A percentile compares a stretch with the other conserved stretches of the same genome.
phyloP scores from a whole-genome alignment of 768 basidiomycete genomes.

The Russula virescens region DNA sequence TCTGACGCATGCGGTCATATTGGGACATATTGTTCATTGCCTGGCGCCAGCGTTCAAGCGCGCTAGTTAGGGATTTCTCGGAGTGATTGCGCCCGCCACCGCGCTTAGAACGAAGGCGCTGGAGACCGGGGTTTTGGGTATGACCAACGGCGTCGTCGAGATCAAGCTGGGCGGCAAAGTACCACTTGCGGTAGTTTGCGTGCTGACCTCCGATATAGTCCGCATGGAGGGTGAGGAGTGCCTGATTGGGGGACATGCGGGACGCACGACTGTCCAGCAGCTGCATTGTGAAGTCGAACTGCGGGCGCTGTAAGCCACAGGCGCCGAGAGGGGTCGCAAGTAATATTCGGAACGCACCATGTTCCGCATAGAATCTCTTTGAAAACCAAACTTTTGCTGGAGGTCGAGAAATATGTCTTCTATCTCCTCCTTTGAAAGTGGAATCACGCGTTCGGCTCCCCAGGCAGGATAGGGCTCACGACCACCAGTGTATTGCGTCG shows the following conservation, averaged over 20 bases:
- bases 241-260: constrained; percentile 95
- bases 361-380: constrained; percentile 91
- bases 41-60: constrained; percentile 89
- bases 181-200: constrained; percentile 99
- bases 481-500: constrained; percentile 39
- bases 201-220: constrained; percentile 99
- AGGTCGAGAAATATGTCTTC: constrained; percentile 98
- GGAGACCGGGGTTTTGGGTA: constrained; percentile 84
- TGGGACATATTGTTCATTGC: constrained; percentile 99
- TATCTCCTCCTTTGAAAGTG: constrained; percentile 98
- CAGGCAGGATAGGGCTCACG: constrained; percentile 93
- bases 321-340: neutral
- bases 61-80: constrained; percentile 68
- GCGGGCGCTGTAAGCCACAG: constrained; percentile 8
- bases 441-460: constrained; percentile 86
- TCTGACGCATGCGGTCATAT: constrained; percentile 93
- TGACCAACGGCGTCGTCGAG: constrained; percentile 96
- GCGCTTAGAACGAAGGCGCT: constrained; percentile 63
- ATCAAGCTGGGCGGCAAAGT: constrained; percentile 98
- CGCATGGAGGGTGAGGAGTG: constrained; percentile 90
- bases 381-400: constrained; percentile 98
- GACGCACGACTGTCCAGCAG: constrained; percentile 94
- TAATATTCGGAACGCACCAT: constrained; percentile 52
- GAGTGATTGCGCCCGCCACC: constrained; percentile 50
- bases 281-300: constrained; percentile 99